Evolutionary conservation across 148 eudicot species (phyloP).

Genomic region (Dysphania ambrosioides): DNA sequence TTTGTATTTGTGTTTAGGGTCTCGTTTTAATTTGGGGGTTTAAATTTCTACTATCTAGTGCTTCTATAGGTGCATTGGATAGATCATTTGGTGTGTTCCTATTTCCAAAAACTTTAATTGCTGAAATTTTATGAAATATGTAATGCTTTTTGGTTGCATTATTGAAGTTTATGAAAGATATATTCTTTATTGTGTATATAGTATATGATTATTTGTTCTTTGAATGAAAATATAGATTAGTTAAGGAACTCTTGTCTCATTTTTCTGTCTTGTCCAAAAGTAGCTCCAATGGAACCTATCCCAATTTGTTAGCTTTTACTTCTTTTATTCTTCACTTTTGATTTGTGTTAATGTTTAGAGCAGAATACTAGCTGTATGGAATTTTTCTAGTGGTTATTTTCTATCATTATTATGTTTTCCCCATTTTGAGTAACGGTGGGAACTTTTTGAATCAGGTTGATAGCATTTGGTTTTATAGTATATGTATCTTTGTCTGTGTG

Average conservation of each 20-base stretch:
- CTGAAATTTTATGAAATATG: too few relatives aligned
- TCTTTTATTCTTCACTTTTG: neutral
- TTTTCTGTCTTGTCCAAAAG: neutral
- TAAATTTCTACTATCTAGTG: too few relatives aligned
- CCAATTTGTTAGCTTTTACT: neutral
- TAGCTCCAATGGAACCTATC: neutral
- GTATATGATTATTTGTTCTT: too few relatives aligned
- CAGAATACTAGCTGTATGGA: neutral
- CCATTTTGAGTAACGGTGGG: neutral
- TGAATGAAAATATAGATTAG: too few relatives aligned
- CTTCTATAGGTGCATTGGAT: conserved; percentile 60
- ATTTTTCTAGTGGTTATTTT: neutral
- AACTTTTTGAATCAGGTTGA: neutral
- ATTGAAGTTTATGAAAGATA: conserved; percentile 3
- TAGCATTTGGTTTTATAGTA: neutral
- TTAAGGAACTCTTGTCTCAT: neutral
- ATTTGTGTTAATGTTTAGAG: neutral
- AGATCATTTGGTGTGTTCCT: conserved; percentile 17
- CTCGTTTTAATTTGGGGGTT: too few relatives aligned
- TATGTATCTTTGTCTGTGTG: neutral
- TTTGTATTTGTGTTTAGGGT: too few relatives aligned
- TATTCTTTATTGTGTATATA: conserved; percentile 18
- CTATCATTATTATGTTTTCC: too few relatives aligned
- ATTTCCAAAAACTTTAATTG: neutral
- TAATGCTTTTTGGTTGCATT: too few relatives aligned